Evolutionary conservation across 2,329 filamentous ascomycete species (phyloP).

Genomic region (Colletotrichum siamense): DNA sequence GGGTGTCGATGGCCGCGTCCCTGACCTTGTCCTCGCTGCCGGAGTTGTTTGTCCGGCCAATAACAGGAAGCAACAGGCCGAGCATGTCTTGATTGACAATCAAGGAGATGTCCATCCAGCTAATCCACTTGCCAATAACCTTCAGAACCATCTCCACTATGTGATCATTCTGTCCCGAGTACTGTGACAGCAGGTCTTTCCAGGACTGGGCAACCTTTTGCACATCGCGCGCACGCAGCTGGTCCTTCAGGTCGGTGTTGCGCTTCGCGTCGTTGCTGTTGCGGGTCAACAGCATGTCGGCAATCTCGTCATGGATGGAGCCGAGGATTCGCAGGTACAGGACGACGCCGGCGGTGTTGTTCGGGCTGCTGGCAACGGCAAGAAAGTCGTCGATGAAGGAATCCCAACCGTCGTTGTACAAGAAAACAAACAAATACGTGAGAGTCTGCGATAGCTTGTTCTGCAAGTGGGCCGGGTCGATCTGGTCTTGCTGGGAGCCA

Average conservation of each 20-base stretch:
- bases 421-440: conserved; percentile 87
- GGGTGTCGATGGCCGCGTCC: conserved; percentile 90
- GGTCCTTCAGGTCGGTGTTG: conserved; percentile 89
- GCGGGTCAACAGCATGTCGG: conserved; percentile 85
- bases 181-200: conserved; percentile 87
- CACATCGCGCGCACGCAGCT: conserved; percentile 86
- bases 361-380: conserved; percentile 69
- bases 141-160: conserved; percentile 89
- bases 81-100: conserved; percentile 92
- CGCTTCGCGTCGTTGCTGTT: conserved; percentile 81
- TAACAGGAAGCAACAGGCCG: conserved; percentile 81
- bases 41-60: conserved; percentile 72
- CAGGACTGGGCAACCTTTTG: conserved; percentile 87
- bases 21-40: conserved; percentile 78
- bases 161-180: conserved; percentile 70
- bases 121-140: conserved; percentile 96
- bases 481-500: conserved; percentile 55
- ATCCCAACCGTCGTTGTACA: conserved; percentile 88
- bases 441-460: conserved; percentile 98
- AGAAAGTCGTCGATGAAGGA: conserved; percentile 91
- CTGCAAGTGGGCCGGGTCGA: conserved; percentile 81
- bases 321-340: conserved; percentile 89
- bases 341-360: conserved; percentile 72
- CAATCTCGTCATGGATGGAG: conserved; percentile 96
- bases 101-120: conserved; percentile 96